Evolutionary conservation across 306 rosid species (phyloP).

Genomic region (Prunus dulcis): DNA sequence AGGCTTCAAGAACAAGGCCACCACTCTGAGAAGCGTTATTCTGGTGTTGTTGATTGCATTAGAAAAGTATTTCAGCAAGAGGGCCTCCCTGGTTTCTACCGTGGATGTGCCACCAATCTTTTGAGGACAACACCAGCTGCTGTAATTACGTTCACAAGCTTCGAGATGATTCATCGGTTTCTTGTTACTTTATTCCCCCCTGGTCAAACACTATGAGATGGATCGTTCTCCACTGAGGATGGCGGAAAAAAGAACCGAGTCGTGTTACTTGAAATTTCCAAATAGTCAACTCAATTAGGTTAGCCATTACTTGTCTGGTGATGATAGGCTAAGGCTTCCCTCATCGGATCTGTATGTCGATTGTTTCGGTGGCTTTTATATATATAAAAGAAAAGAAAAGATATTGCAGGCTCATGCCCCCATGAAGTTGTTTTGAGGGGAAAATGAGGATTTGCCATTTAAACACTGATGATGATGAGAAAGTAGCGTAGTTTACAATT

Average conservation of each 20-base stretch:
- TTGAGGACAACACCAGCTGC: constrained; percentile 90
- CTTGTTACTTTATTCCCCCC: constrained; percentile 57
- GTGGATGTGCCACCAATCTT: constrained; percentile 85
- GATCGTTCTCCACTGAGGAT: constrained; percentile 7
- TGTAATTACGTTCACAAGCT: constrained; percentile 84
- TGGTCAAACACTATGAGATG: constrained; percentile 60
- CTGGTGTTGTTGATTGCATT: constrained; percentile 64
- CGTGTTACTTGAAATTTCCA: neutral
- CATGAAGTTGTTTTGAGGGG: constrained; percentile 24
- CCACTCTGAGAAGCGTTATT: constrained; percentile 84
- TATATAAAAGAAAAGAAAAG: neutral
- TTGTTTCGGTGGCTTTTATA: constrained; percentile 24
- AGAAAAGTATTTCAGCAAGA: constrained; percentile 76
- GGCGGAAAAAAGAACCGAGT: neutral
- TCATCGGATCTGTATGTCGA: too few relatives aligned
- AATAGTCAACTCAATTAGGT: constrained; percentile 18
- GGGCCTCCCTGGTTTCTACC: constrained; percentile 71
- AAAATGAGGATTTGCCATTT: constrained; percentile 13
- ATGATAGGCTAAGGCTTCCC: too few relatives aligned
- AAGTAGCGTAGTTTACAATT: neutral
- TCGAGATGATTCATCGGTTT: constrained; percentile 89
- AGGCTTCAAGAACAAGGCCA: constrained; percentile 89
- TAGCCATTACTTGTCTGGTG: neutral
- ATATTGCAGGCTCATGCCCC: neutral
- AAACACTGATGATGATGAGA: constrained; percentile 43